Conservation (phyloP, 306 rosid genomes). For the Quercus berberidifolia region DNA sequence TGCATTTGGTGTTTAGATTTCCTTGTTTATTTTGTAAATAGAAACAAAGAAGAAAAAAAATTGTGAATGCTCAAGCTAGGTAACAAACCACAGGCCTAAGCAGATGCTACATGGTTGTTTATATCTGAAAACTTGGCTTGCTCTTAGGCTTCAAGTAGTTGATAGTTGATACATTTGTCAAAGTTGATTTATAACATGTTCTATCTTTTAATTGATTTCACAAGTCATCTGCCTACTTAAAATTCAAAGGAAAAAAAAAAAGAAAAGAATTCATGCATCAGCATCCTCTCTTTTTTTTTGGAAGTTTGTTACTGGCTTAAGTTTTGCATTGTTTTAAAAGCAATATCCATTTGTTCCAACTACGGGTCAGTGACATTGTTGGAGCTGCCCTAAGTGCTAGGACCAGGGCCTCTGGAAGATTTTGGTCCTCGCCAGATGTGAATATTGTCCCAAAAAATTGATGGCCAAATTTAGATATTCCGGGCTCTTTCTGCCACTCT, state of each 20-base stretch:
- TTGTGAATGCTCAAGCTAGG: slow-evolving; percentile 43
- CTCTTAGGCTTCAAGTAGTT: slow-evolving; percentile 48
- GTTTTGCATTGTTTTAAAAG: neutral
- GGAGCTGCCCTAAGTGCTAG: no score
- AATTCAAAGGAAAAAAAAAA: neutral
- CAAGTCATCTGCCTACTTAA: slow-evolving; percentile 18
- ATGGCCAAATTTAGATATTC: no score
- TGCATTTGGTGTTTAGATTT: slow-evolving; percentile 50
- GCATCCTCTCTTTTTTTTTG: neutral
- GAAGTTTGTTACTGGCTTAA: neutral
- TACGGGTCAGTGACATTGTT: no score
- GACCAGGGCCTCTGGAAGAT: no score
- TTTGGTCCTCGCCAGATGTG: no score
- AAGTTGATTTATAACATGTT: slow-evolving; percentile 34
- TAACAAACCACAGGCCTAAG: slow-evolving; percentile 33
- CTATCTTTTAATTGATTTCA: slow-evolving; percentile 29
- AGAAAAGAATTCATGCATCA: neutral
- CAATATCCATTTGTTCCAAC: neutral
- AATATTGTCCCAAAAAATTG: no score
- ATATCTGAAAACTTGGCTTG: slow-evolving; percentile 33
- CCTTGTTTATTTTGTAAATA: slow-evolving; percentile 62
- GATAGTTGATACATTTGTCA: slow-evolving; percentile 49
- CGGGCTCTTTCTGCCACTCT: no score
- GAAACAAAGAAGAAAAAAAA: slow-evolving; percentile 35
- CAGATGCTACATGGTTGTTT: slow-evolving; percentile 35